Evolutionary conservation across 345 rosid genomes (phyloP), one percentile per base, ranked within the genome.

Genomic region (Gynandropsis gynandra): DNA sequence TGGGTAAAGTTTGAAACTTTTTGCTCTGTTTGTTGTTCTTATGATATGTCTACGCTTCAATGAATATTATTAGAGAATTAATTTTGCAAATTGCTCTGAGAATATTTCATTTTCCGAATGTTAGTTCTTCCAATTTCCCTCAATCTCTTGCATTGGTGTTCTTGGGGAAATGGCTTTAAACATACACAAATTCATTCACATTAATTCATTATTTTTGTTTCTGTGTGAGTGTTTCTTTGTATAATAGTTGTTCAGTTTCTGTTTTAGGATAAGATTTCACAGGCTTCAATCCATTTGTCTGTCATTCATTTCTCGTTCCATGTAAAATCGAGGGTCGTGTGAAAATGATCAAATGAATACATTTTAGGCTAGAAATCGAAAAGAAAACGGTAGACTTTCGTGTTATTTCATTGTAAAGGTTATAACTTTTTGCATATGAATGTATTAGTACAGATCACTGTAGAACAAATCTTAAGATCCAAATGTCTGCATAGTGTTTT

Each of bases 1-100:
- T 50, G 50, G n/a, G 8, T 1, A 39, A 49, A 40, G 27, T 21
- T 32, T 16, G 33, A 47, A 41, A n/a, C 31, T 38, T 58, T 17
- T 24, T 24, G 2, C 29, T 24, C 5, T 24, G 4, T 2, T 24
- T n/a, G 14, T 5, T 38, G 19, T 19, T 34, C 10, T 56, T 19
- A 15, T 10, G 39, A 38, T 42, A 12, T 27, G 38, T 11, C 31
- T 41, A 16, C 16, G 29, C 13, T 16, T 54, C 4, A 16, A 42
- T 4, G 43, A 47, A 1, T 10, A 0, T 12, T 54, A 12, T 41
- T 2, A 4, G 58, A 41, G n/a, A 40, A 27, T 17, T 9, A n/a
- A 35, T 43, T 43, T 0, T 17, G 14, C 32, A 9, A 9, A 24
- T 16, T 55, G 42, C 13, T 43, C n/a, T 24, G 42, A 7, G 10